A percentile compares a stretch with the other conserved stretches of the same genome.
Evolutionary conservation across 768 basidiomycete genomes (phyloP).

Genomic region (Pleurotus platypus): DNA sequence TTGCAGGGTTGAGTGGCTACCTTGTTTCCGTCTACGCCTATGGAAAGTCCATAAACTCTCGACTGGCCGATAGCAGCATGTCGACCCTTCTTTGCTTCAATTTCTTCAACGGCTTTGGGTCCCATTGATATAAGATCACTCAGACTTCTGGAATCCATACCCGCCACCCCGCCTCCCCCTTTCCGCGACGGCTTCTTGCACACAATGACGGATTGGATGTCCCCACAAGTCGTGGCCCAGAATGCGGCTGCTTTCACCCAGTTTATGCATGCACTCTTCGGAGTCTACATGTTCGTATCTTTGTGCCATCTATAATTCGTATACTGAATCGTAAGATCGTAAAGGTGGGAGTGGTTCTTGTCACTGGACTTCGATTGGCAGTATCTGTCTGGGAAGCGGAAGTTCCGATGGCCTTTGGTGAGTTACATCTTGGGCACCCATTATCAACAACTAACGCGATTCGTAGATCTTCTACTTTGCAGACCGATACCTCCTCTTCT

Average conservation of each 20-base stretch:
- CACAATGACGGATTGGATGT: slow-evolving; percentile 54
- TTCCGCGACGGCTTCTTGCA: too few species aligned
- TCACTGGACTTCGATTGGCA: slow-evolving; percentile 63
- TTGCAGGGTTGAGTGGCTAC: too few species aligned
- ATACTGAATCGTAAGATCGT: not conserved
- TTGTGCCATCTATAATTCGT: not conserved
- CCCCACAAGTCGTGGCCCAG: slow-evolving; percentile 38
- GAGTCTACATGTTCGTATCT: slow-evolving; percentile 46
- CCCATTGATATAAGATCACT: too few species aligned
- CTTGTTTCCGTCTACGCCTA: too few species aligned
- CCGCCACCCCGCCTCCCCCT: too few species aligned
- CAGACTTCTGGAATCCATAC: too few species aligned
- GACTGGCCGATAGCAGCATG: too few species aligned
- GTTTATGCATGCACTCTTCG: slow-evolving; percentile 57
- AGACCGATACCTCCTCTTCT: slow-evolving; percentile 60
- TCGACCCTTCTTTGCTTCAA: too few species aligned
- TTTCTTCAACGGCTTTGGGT: too few species aligned
- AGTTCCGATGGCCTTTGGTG: slow-evolving; percentile 69
- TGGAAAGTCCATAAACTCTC: too few species aligned
- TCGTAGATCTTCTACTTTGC: slow-evolving; percentile 67
- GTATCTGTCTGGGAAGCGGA: slow-evolving; percentile 50
- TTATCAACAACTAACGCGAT: not conserved
- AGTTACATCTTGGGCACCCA: slow-evolving; percentile 8
- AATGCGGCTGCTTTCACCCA: slow-evolving; percentile 45
- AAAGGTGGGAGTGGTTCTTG: slow-evolving; percentile 61